These are phyloP conservation scores for Aspergillus asperescens DNA, from an alignment of 495 filamentous ascomycete species.

Conservation along the genomic window DNA sequence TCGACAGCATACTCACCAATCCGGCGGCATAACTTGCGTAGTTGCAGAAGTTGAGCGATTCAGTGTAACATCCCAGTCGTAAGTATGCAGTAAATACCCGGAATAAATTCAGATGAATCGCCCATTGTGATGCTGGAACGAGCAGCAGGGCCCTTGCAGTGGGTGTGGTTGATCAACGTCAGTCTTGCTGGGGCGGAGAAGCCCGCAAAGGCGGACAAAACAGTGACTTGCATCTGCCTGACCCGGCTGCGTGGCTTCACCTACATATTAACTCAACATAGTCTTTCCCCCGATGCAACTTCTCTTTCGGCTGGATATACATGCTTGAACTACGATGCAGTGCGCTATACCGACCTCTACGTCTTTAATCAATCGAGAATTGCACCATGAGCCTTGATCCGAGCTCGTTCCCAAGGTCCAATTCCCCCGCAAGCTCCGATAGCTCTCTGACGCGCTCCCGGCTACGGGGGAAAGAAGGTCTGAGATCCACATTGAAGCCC, in stretches of 20 bases:
- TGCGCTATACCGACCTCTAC: slow-evolving; percentile 16
- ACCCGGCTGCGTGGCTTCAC: slow-evolving; percentile 29
- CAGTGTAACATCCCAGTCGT: slow-evolving; percentile 1
- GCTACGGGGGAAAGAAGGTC: slow-evolving; percentile 48
- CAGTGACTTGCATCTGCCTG: slow-evolving; percentile 12
- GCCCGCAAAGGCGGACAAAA: slow-evolving; percentile 12
- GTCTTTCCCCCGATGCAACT: slow-evolving; percentile 15
- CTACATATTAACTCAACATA: slow-evolving; percentile 18
- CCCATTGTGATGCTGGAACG: slow-evolving; percentile 1
- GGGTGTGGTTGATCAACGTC: neutral
- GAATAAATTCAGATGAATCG: neutral
- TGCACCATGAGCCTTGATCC: slow-evolving; percentile 68
- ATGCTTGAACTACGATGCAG: slow-evolving; percentile 40
- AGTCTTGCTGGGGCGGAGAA: neutral
- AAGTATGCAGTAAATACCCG: neutral
- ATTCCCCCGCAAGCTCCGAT: slow-evolving; percentile 73
- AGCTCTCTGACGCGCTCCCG: slow-evolving; percentile 63
- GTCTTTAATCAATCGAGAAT: slow-evolving; percentile 26
- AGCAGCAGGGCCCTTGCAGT: neutral
- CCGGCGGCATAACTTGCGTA: neutral
- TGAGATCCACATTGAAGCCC: slow-evolving; percentile 6
- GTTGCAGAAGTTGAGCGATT: neutral
- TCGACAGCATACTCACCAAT: slow-evolving; percentile 14
- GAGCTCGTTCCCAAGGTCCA: slow-evolving; percentile 56
- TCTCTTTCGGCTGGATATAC: slow-evolving; percentile 13